These are phyloP conservation scores for Huntiella savannae DNA, from an alignment of 2,329 filamentous ascomycete species.

Conservation along the genomic window DNA sequence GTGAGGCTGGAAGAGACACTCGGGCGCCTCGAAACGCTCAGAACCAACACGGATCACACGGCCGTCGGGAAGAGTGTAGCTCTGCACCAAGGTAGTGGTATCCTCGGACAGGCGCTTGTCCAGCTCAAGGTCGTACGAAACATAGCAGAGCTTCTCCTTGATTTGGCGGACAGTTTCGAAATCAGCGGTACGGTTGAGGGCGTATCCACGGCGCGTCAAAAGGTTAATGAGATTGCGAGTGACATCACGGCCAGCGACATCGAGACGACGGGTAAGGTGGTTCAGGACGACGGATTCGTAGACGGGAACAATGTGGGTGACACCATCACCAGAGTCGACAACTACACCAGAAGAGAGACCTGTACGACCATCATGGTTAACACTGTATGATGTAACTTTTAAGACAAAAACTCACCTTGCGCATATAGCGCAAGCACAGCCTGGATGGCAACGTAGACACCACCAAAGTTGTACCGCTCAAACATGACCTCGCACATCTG, in stretches of 20 bases:
- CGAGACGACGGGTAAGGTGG: constrained; percentile 81
- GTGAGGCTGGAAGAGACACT: constrained; percentile 97
- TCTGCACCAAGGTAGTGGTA: constrained; percentile 90
- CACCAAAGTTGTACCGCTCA: constrained; percentile 86
- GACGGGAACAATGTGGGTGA: constrained; percentile 95
- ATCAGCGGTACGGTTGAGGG: constrained; percentile 92
- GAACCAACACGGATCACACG: constrained; percentile 90
- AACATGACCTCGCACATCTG: constrained; percentile 99
- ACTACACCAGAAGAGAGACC: constrained; percentile 87
- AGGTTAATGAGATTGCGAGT: constrained; percentile 96
- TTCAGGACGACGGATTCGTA: constrained; percentile 97
- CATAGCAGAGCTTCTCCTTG: constrained; percentile 99
- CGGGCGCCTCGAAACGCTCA: constrained; percentile 92
- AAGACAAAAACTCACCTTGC: constrained; percentile 43
- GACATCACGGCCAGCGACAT: constrained; percentile 90
- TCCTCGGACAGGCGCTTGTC: constrained; percentile 94
- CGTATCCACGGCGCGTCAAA: constrained; percentile 81
- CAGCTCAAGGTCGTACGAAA: constrained; percentile 91
- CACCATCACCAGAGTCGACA: constrained; percentile 92
- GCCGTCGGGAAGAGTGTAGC: constrained; percentile 90
- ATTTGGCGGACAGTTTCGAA: constrained; percentile 98
- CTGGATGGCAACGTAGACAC: constrained; percentile 95
- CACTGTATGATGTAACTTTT: neutral
- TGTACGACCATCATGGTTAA: constrained; percentile 17
- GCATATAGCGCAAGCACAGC: constrained; percentile 91